These are phyloP conservation scores for Beta corolliflora DNA, from an alignment of 179 eudicot species.

Conservation along the genomic window DNA sequence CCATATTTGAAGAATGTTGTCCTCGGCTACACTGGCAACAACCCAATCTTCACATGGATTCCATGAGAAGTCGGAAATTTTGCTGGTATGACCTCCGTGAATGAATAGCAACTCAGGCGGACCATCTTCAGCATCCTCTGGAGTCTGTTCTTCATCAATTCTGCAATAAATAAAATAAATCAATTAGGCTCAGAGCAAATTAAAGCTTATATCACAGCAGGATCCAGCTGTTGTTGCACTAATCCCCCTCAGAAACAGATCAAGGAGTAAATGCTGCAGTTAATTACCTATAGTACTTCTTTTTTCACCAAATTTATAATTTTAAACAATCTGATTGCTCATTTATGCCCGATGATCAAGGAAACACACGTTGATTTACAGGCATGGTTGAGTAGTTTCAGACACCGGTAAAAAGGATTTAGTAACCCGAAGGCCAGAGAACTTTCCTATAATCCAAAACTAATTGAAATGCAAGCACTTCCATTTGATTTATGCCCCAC, in stretches of 20 bases:
- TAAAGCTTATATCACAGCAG: background rate
- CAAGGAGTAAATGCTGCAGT: background rate
- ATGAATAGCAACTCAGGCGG: constrained; percentile 88
- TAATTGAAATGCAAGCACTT: background rate
- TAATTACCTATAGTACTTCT: background rate
- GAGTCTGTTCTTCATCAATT: constrained; percentile 73
- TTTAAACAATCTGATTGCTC: background rate
- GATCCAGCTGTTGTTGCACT: background rate
- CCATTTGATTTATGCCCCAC: background rate
- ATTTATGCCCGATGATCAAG: background rate
- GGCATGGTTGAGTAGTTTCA: background rate
- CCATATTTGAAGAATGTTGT: constrained; percentile 92
- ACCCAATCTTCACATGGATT: constrained; percentile 94
- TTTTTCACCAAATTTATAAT: background rate
- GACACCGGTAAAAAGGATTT: background rate
- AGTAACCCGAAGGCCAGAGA: background rate
- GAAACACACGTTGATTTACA: background rate
- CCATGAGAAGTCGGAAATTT: constrained; percentile 95
- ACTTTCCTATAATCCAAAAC: background rate
- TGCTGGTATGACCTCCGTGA: constrained; percentile 93
- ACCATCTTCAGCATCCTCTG: constrained; percentile 91
- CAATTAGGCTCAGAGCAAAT: background rate
- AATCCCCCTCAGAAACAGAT: background rate
- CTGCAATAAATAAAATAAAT: constrained; percentile 30
- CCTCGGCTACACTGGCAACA: constrained; percentile 89